Evolutionary conservation across 2,329 filamentous ascomycete species (phyloP), one percentile per base, ranked within the genome.

Genomic region (Endothia cerciana): DNA sequence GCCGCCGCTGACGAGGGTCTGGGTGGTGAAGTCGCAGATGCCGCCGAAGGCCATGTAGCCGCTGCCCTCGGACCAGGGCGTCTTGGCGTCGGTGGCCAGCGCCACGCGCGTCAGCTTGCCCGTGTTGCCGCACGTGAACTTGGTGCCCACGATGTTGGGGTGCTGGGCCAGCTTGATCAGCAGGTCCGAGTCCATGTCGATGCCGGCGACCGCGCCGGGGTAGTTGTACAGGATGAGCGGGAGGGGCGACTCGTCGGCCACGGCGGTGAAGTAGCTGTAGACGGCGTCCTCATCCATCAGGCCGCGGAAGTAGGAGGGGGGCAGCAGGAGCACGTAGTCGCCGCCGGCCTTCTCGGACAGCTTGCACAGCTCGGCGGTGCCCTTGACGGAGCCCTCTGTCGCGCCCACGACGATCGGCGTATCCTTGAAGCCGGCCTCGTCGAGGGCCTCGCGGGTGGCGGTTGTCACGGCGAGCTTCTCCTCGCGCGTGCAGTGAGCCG

Each of bases 171-270:
- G 86, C 75, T 85, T 86, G 80, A 95, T 92, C 73, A 97, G 86
- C 67, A 94, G 84, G 76, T 97, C 93, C 66, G 91, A 94, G 82
- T 95, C 92, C 87, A 97, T 90, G 77, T 97, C 93, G 74, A 96
- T 91, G 60, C 93, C 93, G 6, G 91, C 86, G 6, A 95, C 93
- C 60, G 92, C 93, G 61, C 92, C 92, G 0, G 93, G 93, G 81
- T 95, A 97, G 82, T 96, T 97, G 86, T 97, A 97, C 58, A 97
- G 81, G 70, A 96, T 86, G 63, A 97, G 77, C n/a, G 92, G 91
- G 10, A 95, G 80, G 5, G 91, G 89, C 60, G 89, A 91, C 47
- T 77, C 83, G 76, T 94, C 90, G 58, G 93, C 93, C 5, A 97
- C 91, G 64, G 85, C 84, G 64, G 82, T 85, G 80, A 90, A 94